Base-by-base conservation (phyloP, 2,329 filamentous ascomycete genomes). In the Fusarium nematophilum region DNA sequence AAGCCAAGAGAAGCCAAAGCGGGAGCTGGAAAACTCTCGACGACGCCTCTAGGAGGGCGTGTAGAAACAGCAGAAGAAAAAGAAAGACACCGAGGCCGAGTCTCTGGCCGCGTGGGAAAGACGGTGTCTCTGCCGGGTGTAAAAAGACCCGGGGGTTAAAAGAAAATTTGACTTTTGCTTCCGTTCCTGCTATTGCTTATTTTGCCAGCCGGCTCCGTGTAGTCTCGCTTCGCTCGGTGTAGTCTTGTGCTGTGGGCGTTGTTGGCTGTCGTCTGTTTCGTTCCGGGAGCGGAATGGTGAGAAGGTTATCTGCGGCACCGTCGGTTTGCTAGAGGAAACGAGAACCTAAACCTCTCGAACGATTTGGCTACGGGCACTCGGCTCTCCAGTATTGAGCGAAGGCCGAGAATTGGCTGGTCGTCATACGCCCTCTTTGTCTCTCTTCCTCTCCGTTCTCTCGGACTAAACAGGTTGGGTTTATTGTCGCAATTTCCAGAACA, bases 141-240 rank as follows among this genome's bases (percentile, higher is more conserved):
- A 21, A 6, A 21, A 11, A 37, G 23, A 30, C 18, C 31, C 13
- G 25, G 25, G 33, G 34, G 11, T 10, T 33, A 15, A 45, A 6
- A 52, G 47, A 36, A 27, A 53, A 44, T 69, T 68, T 69, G 62
- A 65, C 59, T 69, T 69, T 63, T 36, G 33, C 39, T 46, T 68
- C 58, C 66, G 66, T 69, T 67, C 66, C 66, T 69, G 59, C 53
- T 40, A 36, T 53, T 48, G 38, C 38, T 54, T 34, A 40, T 21
- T 21, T 47, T 45, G 36, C 30, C 38, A 9, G 49, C 34, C 30
- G 26, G 25, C 17, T 37, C 39, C 9, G 26, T 30, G 6, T 8
- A 18, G 21, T 21, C 6, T 21, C 21, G 21, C 21, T 21, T 21
- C 21, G 21, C 21, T 21, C 4, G 21, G 21, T 21, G 21, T 21